phyloP scores from a whole-genome alignment of 1,284 basidiomycete genomes.

The Fomitopsis pinicola region DNA sequence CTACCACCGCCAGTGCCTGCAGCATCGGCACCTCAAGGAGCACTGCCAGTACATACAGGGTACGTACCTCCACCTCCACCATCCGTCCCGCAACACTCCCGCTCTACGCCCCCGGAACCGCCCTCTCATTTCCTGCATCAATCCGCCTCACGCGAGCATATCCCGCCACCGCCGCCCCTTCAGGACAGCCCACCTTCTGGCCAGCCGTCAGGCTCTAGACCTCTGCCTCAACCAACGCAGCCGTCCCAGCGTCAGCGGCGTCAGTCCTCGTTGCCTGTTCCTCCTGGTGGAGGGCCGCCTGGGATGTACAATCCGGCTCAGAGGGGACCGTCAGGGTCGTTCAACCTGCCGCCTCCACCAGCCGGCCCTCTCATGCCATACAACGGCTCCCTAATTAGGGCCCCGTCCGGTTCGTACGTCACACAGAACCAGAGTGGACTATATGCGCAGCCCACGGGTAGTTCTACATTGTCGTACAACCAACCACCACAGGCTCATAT shows the following conservation, averaged over 20 bases:
- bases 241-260: slow-evolving; percentile 13
- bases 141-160: slow-evolving; percentile 29
- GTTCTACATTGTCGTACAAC: not conserved
- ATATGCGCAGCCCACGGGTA: slow-evolving; percentile 5
- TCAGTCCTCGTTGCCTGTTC: slow-evolving; percentile 19
- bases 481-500: not conserved
- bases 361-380: not conserved
- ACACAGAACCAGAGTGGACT: not conserved
- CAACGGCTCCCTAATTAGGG: slow-evolving; percentile 1
- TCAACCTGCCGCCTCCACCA: not conserved
- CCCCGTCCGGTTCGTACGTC: slow-evolving; percentile 4
- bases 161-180: slow-evolving; percentile 28
- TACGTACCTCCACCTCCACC: slow-evolving; percentile 11
- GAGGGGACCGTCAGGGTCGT: slow-evolving; percentile 3
- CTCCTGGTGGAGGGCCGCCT: slow-evolving; percentile 15
- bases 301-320: slow-evolving; percentile 17
- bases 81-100: slow-evolving; percentile 5
- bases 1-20: slow-evolving; percentile 21
- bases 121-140: slow-evolving; percentile 13
- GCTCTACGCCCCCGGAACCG: slow-evolving; percentile 16
- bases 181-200: slow-evolving; percentile 30
- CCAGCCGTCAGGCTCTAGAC: slow-evolving; percentile 20
- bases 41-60: slow-evolving; percentile 9
- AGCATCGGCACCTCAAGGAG: slow-evolving; percentile 4
- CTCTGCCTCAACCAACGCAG: slow-evolving; percentile 12